These are phyloP conservation scores for Suillus luteus DNA, from an alignment of 768 basidiomycete species.

Conservation along the genomic window DNA sequence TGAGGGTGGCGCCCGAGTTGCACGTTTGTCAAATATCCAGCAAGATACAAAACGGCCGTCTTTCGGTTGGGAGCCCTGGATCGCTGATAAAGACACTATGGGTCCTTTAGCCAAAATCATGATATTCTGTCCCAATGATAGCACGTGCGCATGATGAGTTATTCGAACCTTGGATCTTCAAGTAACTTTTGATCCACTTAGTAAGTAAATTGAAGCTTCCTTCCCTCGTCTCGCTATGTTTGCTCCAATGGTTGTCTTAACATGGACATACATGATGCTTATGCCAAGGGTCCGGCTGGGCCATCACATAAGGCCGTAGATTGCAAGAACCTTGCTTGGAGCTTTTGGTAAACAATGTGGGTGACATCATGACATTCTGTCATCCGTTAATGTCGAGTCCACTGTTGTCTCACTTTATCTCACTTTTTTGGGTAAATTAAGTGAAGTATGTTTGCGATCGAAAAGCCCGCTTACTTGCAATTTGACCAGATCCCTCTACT, in stretches of 20 bases:
- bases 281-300: slow-evolving; percentile 75
- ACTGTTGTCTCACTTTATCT: slow-evolving; percentile 3
- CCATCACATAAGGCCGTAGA: slow-evolving; percentile 67
- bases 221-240: slow-evolving; percentile 39
- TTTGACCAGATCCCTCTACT: not conserved
- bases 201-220: no score
- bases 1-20: no score
- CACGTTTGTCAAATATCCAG: no score
- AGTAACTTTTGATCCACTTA: no score
- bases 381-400: not conserved
- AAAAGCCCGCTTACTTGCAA: not conserved
- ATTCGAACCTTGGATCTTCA: not conserved
- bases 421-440: slow-evolving; percentile 8
- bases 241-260: slow-evolving; percentile 50
- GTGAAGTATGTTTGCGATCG: not conserved
- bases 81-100: not conserved
- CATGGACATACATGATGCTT: slow-evolving; percentile 57
- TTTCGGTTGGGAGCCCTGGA: no score
- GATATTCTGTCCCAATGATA: not conserved
- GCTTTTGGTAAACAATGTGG: slow-evolving; percentile 45
- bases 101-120: not conserved
- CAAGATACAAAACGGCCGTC: no score
- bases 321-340: slow-evolving; percentile 60
- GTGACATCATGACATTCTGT: slow-evolving; percentile 24
- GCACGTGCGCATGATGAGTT: not conserved